Evolutionary conservation across 805 yeast genomes (phyloP).

Genomic region (Kluyveromyces aestuarii): DNA sequence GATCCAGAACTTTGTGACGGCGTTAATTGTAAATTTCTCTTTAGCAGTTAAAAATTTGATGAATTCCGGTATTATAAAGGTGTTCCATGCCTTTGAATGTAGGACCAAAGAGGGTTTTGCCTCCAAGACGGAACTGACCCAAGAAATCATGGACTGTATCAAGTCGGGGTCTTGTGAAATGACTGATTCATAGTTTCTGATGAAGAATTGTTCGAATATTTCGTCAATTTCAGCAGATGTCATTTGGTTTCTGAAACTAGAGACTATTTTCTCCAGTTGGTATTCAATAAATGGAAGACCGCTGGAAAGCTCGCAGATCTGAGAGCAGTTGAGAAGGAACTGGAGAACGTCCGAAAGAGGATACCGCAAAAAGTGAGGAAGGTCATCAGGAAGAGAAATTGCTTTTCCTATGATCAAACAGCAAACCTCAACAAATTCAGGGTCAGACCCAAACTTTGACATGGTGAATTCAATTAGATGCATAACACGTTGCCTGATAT

Average conservation of each 20-base stretch:
- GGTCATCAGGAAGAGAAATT: conserved; percentile 19
- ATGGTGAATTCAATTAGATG: conserved; percentile 33
- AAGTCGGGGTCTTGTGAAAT: conserved; percentile 52
- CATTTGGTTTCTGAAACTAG: conserved; percentile 29
- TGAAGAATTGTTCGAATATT: conserved; percentile 32
- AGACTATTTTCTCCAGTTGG: conserved; percentile 37
- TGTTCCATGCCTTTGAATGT: conserved; percentile 19
- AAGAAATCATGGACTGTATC: conserved; percentile 40
- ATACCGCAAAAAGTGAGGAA: conserved; percentile 24
- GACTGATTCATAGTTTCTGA: conserved; percentile 25
- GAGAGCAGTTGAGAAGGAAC: conserved; percentile 18
- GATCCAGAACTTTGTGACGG: conserved; percentile 47
- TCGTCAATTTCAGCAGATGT: conserved; percentile 27
- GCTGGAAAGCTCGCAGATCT: conserved; percentile 21
- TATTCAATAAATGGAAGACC: conserved; percentile 38
- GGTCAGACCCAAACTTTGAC: conserved; percentile 31
- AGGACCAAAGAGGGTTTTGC: conserved; percentile 41
- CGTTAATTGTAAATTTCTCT: conserved; percentile 44
- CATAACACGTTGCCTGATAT: conserved; percentile 37
- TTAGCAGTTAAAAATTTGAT: conserved; percentile 29
- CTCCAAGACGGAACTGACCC: conserved; percentile 42
- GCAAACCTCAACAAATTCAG: conserved; percentile 51
- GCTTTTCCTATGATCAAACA: conserved; percentile 43
- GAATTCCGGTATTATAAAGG: conserved; percentile 22
- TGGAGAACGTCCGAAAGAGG: conserved; percentile 21